Evolutionary conservation across 1,139 yeast genomes (phyloP), one percentile per base, ranked within the genome.

Genomic region (Debaryomycetaceae sp.): DNA sequence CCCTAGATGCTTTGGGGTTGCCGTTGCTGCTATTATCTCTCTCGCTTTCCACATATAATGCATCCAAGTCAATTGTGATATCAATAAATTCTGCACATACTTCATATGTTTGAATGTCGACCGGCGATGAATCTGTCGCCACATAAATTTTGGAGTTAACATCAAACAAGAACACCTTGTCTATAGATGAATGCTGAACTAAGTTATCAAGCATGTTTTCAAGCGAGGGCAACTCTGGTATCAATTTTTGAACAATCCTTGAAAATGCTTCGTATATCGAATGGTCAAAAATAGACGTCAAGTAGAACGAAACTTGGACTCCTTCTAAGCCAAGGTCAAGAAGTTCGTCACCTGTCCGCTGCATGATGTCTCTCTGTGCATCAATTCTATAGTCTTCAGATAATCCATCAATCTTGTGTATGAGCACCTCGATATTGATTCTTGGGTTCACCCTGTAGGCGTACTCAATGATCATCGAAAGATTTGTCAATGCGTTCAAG

Each of bases 1-100:
- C 74, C 43, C 61, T 66, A 34, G 48, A 46, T 5, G 41, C 13
- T 34, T 40, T 40, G 11, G 31, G 4, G 4, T 27, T 8, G 11
- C 31, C 31, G 31, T 27, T 27, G 11, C 11, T 27, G 31, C 31
- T 27, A 24, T 47, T 46, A 33, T 44, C 50, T 13, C 44, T 49
- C 7, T 58, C 63, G 40, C 60, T 63, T 43, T 73, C 75, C 49
- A 82, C 79, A 55, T 85, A 85, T 41, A 86, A 63, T 44, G 85
- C 87, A 55, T 89, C 95, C 49, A 93, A 69, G 59, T 93, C 98
- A 35, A 90, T 84, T 4, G 97, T 85, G 17, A 93, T 95, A 62
- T 93, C 99, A 44, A 93, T 91, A 58, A 91, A 93, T 59, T 93
- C 99, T 0, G 97, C 95, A 65, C 99, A 93, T 2, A 91, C 96